phyloP scores from a whole-genome alignment of 108 stramenopile species.

The Nitzschia putrida region DNA sequence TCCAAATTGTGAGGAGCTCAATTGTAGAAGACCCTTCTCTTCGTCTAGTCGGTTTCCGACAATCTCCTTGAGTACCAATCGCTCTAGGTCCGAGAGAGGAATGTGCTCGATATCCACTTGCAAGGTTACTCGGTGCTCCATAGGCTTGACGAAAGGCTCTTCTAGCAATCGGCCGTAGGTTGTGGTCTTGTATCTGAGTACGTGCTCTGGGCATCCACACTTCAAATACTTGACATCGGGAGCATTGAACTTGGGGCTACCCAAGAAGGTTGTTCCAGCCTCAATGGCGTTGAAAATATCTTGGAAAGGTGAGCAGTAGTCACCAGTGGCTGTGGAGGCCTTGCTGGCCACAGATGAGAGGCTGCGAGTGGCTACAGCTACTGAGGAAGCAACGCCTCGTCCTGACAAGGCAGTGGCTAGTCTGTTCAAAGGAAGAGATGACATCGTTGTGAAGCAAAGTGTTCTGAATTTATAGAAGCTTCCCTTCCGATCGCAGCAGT shows the following conservation, averaged over 20 bases:
- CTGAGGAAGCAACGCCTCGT: background rate
- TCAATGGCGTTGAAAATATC: constrained; percentile 69
- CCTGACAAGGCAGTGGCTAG: background rate
- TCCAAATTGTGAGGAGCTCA: constrained; percentile 78
- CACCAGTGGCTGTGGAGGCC: background rate
- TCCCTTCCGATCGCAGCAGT: background rate
- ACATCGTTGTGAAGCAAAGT: background rate
- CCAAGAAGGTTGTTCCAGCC: constrained; percentile 56
- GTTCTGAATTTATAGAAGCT: too few relatives aligned
- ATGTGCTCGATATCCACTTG: constrained; percentile 56
- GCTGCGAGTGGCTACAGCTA: too few relatives aligned
- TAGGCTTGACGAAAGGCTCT: constrained; percentile 70
- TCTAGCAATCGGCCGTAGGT: constrained; percentile 68
- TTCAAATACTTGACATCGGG: constrained; percentile 52
- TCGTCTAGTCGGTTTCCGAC: constrained; percentile 69
- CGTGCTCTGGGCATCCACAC: constrained; percentile 78
- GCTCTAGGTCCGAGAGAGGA: constrained; percentile 61
- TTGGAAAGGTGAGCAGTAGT: constrained; percentile 68
- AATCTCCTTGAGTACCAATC: constrained; percentile 65
- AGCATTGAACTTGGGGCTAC: constrained; percentile 37
- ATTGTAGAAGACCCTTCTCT: constrained; percentile 55
- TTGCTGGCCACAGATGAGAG: background rate
- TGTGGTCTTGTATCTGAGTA: constrained; percentile 63
- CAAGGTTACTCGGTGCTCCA: constrained; percentile 73
- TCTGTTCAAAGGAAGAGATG: constrained; percentile 1